A percentile compares a stretch with the other conserved stretches of the same genome.
Evolutionary conservation across 352 stramenopile genomes (phyloP).

Genomic region (Phytophthora fragariae): DNA sequence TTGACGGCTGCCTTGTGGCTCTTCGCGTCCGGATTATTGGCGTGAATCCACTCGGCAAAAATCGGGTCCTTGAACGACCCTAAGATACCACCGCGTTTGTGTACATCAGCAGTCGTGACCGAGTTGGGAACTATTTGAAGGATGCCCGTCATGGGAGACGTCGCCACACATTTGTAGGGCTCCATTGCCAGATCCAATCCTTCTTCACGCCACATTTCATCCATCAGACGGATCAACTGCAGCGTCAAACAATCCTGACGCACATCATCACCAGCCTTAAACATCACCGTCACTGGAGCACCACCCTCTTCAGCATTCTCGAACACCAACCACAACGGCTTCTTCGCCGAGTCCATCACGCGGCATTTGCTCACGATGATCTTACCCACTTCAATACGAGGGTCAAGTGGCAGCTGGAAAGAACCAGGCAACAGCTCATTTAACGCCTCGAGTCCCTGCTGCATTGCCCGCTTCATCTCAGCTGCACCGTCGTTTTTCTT

Average conservation of each 20-base stretch:
- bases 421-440: constrained; percentile 85
- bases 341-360: constrained; percentile 93
- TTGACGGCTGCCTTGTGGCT: constrained; percentile 77
- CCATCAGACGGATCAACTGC: constrained; percentile 93
- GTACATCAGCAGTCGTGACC: constrained; percentile 94
- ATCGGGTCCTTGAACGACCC: constrained; percentile 86
- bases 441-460: constrained; percentile 79
- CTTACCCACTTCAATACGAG: constrained; percentile 83
- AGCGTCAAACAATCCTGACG: constrained; percentile 96
- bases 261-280: constrained; percentile 95
- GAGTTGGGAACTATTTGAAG: constrained; percentile 93
- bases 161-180: constrained; percentile 93
- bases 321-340: constrained; percentile 90
- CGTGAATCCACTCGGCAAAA: constrained; percentile 86
- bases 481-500: constrained; percentile 81
- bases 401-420: constrained; percentile 90
- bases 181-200: constrained; percentile 92
- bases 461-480: constrained; percentile 88
- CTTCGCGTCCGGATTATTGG: constrained; percentile 77
- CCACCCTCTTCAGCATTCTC: constrained; percentile 87
- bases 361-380: constrained; percentile 90
- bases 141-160: constrained; percentile 91
- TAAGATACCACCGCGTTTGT: constrained; percentile 84
- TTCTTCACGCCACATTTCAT: constrained; percentile 93
- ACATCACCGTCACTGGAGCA: constrained; percentile 89